phyloP scores from a whole-genome alignment of 2,329 filamentous ascomycete species.

The Nemania sp. region DNA sequence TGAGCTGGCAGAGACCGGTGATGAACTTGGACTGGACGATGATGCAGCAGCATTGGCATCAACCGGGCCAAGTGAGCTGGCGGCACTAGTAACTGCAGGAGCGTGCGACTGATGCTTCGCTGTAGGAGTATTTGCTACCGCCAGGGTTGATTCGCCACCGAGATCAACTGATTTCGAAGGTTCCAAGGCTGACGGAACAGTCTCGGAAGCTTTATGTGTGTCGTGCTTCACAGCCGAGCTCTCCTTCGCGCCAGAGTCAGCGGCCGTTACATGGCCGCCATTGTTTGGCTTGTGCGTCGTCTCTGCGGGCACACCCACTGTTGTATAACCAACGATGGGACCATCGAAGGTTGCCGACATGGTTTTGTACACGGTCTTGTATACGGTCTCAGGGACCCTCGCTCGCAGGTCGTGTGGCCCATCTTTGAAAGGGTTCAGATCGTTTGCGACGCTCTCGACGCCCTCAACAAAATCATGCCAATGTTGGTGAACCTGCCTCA shows the following conservation, averaged over 20 bases:
- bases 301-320: constrained; percentile 39
- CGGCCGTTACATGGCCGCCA: constrained; percentile 14
- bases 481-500: constrained; percentile 30
- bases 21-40: constrained; percentile 23
- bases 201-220: constrained; percentile 4
- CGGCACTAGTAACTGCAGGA: constrained; percentile 30
- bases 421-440: constrained; percentile 35
- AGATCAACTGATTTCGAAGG: constrained; percentile 23
- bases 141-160: constrained; percentile 18
- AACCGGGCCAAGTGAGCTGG: constrained; percentile 17
- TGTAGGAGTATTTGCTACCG: constrained; percentile 12
- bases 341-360: constrained; percentile 48
- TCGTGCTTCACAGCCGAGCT: constrained; percentile 10
- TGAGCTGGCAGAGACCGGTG: constrained; percentile 31
- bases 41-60: constrained; percentile 29
- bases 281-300: constrained; percentile 19
- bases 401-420: constrained; percentile 25
- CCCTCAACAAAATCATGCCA: constrained; percentile 36
- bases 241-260: constrained; percentile 13
- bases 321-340: constrained; percentile 49
- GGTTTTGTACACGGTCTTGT: constrained; percentile 49
- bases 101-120: constrained; percentile 22
- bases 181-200: constrained; percentile 20
- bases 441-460: constrained; percentile 38
- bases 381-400: constrained; percentile 39